phyloP scores from a whole-genome alignment of 352 stramenopile genomes.

The Phytophthora macrochlamydospora region DNA sequence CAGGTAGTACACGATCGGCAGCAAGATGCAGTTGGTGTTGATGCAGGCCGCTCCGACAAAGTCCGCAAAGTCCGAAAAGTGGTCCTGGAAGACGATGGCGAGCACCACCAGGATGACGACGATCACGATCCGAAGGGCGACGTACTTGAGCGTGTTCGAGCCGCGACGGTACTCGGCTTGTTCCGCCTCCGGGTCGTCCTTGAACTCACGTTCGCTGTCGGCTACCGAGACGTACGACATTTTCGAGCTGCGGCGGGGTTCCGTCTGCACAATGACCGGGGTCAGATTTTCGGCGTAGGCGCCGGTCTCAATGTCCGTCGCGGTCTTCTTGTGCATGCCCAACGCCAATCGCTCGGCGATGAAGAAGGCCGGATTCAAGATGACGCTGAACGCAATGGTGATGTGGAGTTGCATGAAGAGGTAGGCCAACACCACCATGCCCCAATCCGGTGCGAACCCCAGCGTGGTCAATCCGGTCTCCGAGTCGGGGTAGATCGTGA shows the following conservation, averaged over 20 bases:
- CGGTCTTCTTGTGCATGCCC: constrained; percentile 35
- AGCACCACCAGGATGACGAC: constrained; percentile 42
- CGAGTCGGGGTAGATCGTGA: constrained; percentile 28
- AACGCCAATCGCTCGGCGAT: constrained; percentile 28
- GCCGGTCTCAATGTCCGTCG: constrained; percentile 14
- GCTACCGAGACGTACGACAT: constrained; percentile 45
- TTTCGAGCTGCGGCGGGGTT: constrained; percentile 37
- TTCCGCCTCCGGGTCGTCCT: constrained; percentile 28
- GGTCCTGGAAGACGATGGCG: constrained; percentile 38
- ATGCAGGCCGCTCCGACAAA: constrained; percentile 47
- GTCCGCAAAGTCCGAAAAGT: constrained; percentile 43
- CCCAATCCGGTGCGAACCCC: constrained; percentile 36
- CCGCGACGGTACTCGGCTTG: constrained; percentile 44
- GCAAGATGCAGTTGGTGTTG: constrained; percentile 39
- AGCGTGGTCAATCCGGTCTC: constrained; percentile 33
- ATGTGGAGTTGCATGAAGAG: constrained; percentile 56
- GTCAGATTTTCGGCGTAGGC: constrained; percentile 24
- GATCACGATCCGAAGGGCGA: constrained; percentile 41
- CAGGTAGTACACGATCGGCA: constrained; percentile 46
- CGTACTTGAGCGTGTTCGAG: constrained; percentile 39
- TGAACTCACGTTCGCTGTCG: constrained; percentile 31
- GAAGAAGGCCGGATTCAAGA: constrained; percentile 35
- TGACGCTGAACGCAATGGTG: constrained; percentile 34
- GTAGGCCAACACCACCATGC: constrained; percentile 37
- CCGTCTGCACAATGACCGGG: constrained; percentile 19